phyloP scores from a whole-genome alignment of 129 eudicot species.

The Cynara cardunculus region DNA sequence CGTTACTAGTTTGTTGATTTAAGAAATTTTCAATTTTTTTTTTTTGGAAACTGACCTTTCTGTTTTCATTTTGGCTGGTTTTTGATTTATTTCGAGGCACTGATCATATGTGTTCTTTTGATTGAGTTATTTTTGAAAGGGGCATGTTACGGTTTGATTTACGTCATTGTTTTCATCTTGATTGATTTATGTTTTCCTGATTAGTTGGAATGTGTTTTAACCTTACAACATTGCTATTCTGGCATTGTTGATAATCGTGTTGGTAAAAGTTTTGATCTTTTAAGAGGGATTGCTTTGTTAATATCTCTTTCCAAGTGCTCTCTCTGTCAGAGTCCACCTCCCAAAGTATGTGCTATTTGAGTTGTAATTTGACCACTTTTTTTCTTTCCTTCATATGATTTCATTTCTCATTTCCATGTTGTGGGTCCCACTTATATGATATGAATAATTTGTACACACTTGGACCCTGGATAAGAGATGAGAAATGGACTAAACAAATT shows the following conservation, averaged over 20 bases:
- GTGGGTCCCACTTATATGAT: slow-evolving; percentile 7
- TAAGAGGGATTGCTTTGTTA: background rate
- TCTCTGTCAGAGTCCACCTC: slow-evolving; percentile 27
- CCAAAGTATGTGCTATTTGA: slow-evolving; percentile 17
- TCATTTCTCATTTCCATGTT: slow-evolving; percentile 12
- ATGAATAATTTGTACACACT: background rate
- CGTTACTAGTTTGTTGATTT: background rate
- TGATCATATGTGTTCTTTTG: slow-evolving; percentile 12
- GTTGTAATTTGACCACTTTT: slow-evolving; percentile 18
- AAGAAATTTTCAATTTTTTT: background rate
- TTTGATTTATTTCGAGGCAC: background rate
- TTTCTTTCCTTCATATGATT: background rate
- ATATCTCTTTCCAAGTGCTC: slow-evolving; percentile 15
- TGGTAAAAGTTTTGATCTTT: slow-evolving; percentile 1
- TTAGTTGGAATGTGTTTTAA: slow-evolving; percentile 5
- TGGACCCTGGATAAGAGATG: background rate
- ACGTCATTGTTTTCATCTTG: background rate
- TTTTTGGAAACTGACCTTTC: background rate
- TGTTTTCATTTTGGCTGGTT: background rate
- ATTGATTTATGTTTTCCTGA: slow-evolving; percentile 3
- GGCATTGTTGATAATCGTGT: background rate
- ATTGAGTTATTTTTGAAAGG: background rate
- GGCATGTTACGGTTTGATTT: background rate
- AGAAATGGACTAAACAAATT: background rate
- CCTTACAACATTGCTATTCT: background rate